Percentiles rank a stretch among this genome's conserved stretches.
These are phyloP conservation scores for Gossypium trilobum DNA, from an alignment of 441 rosid species.

Conservation along the genomic window DNA sequence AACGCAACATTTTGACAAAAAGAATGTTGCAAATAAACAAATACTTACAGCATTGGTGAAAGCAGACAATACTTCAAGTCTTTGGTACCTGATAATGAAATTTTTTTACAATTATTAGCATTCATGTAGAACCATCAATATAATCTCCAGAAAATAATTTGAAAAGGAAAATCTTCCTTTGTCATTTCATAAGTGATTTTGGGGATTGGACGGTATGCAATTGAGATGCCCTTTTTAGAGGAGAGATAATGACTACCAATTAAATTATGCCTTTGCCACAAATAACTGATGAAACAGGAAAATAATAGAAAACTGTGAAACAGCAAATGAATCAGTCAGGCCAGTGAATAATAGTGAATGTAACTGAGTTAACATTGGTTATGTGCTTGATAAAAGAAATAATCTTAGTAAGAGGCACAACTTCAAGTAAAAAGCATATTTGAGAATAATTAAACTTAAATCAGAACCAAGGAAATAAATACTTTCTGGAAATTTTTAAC, in stretches of 20 bases:
- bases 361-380: neutral
- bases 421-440: neutral
- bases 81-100: conserved; percentile 50
- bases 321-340: neutral
- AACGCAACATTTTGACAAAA: conserved; percentile 4
- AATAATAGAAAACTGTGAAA: neutral
- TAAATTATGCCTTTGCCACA: neutral
- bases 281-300: neutral
- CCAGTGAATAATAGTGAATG: neutral
- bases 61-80: conserved; percentile 87
- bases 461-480: neutral
- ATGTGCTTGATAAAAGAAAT: neutral
- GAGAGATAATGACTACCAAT: neutral
- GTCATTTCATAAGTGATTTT: conserved; percentile 1
- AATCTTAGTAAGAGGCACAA: neutral
- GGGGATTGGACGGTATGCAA: neutral
- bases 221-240: neutral
- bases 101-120: conserved; percentile 1
- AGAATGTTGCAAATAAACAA: conserved; percentile 18
- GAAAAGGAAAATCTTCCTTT: conserved; percentile 1
- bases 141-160: neutral
- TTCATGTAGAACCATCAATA: neutral
- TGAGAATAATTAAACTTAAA: neutral
- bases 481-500: neutral
- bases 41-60: conserved; percentile 92